These are phyloP conservation scores for Sclerotinia trifoliorum DNA, from an alignment of 2,329 filamentous ascomycete genomes.

Conservation along the genomic window DNA sequence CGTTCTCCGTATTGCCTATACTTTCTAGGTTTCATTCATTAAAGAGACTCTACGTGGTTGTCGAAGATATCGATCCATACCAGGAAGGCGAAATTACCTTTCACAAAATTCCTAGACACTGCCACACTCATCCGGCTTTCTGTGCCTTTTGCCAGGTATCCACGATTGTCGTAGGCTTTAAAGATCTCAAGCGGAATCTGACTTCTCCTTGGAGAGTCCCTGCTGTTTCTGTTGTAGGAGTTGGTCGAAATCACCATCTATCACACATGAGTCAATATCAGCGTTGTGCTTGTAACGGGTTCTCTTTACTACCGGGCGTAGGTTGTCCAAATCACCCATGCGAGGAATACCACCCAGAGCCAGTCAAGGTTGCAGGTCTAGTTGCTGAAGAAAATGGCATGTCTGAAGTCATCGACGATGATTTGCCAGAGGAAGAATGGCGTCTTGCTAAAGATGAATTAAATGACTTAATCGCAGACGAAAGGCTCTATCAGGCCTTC, in stretches of 20 bases:
- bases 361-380: no score
- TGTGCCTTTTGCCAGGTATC: not conserved
- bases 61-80: slow-evolving; percentile 14
- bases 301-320: not conserved
- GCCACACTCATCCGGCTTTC: not conserved
- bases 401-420: not conserved
- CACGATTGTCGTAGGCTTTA: not conserved
- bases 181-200: not conserved
- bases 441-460: not conserved
- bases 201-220: not conserved
- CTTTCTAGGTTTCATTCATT: not conserved
- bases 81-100: not conserved
- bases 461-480: not conserved
- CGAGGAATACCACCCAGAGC: not conserved
- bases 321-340: not conserved
- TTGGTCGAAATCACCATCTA: not conserved
- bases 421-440: slow-evolving; percentile 5
- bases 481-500: not conserved
- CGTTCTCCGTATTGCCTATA: not conserved
- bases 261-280: slow-evolving; percentile 10
- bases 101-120: not conserved
- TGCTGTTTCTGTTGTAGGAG: not conserved
- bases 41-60: not conserved
- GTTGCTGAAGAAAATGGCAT: not conserved
- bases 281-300: not conserved